phyloP scores from a whole-genome alignment of 768 basidiomycete genomes.

The Podaxis mareebaensis region DNA sequence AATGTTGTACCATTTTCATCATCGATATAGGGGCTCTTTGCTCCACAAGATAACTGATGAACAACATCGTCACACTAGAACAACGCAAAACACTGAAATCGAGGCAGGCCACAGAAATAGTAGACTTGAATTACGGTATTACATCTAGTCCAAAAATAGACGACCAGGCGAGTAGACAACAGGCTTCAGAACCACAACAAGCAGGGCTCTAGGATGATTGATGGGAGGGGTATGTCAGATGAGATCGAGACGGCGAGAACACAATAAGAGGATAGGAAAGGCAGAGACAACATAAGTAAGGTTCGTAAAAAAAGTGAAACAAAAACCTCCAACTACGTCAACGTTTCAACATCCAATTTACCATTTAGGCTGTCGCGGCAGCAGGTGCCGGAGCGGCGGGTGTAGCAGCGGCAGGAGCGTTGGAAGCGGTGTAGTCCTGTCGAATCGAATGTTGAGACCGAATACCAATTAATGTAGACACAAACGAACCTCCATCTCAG shows the following conservation, averaged over 20 bases:
- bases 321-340: not conserved
- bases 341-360: not conserved
- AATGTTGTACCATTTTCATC: not conserved
- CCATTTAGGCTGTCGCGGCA: constrained; percentile 2
- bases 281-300: not conserved
- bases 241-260: not conserved
- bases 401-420: constrained; percentile 11
- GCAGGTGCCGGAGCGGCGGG: constrained; percentile 3
- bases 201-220: not conserved
- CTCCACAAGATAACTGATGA: too few relatives aligned
- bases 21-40: too few relatives aligned
- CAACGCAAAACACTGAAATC: too few relatives aligned
- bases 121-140: constrained; percentile 15
- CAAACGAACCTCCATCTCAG: constrained; percentile 89
- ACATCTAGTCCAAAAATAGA: constrained; percentile 12
- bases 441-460: not conserved
- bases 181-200: constrained; percentile 1
- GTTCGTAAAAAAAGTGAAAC: not conserved
- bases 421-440: constrained; percentile 12
- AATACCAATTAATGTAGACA: not conserved
- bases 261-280: not conserved
- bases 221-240: not conserved
- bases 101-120: not conserved
- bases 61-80: too few relatives aligned
- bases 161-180: not conserved